Evolutionary conservation across 2,329 filamentous ascomycete genomes (phyloP).

Genomic region (Stromatinia cepivora): DNA sequence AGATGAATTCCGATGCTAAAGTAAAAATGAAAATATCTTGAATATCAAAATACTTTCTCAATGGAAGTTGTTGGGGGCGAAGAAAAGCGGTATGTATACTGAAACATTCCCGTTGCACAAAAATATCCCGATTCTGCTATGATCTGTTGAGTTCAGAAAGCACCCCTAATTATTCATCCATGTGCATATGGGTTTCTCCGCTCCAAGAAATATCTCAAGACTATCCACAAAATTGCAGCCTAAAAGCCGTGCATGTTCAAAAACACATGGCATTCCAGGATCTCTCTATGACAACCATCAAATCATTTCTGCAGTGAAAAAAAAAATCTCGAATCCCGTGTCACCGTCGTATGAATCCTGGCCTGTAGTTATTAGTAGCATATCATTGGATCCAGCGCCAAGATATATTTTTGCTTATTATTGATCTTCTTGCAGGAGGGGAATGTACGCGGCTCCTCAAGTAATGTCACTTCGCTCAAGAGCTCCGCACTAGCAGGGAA

Average conservation of each 20-base stretch:
- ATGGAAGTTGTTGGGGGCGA: neutral
- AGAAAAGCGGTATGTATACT: constrained; percentile 12
- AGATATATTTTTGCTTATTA: neutral
- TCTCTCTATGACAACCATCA: neutral
- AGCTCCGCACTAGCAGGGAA: constrained; percentile 6
- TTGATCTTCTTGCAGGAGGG: neutral
- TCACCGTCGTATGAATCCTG: neutral
- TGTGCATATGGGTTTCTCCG: neutral
- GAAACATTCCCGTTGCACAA: neutral
- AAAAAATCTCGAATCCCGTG: neutral
- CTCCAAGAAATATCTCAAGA: too few species aligned
- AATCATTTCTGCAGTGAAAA: neutral
- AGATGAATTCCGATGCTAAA: neutral
- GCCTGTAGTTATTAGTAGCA: neutral
- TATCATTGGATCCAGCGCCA: neutral
- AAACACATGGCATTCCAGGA: constrained; percentile 8
- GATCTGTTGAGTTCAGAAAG: neutral
- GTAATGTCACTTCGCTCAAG: neutral
- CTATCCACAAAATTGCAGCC: constrained; percentile 10
- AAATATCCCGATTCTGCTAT: neutral
- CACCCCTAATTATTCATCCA: neutral
- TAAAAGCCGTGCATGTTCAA: neutral
- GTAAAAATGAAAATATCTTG: neutral
- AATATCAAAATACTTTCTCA: neutral
- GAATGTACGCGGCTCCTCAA: constrained; percentile 15